Conservation (phyloP, 768 basidiomycete species). For the Termitomyces sp. region DNA sequence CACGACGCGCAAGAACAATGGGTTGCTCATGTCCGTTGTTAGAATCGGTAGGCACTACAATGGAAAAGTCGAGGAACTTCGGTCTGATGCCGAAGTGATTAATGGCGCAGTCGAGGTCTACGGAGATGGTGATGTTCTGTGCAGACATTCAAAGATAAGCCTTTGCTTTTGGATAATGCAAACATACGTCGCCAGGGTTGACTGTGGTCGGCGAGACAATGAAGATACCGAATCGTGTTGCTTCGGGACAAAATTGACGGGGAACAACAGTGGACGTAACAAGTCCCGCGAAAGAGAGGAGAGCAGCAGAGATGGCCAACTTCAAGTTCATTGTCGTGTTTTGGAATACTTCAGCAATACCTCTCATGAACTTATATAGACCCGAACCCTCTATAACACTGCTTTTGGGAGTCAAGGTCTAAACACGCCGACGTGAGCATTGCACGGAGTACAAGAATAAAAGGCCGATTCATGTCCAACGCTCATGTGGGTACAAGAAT, state of each 20-base stretch:
- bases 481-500: too few species aligned
- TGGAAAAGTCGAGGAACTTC: conserved; percentile 9
- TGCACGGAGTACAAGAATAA: neutral
- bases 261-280: neutral
- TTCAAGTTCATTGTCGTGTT: conserved; percentile 8
- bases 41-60: neutral
- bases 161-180: neutral
- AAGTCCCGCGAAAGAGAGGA: conserved; percentile 9
- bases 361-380: neutral
- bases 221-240: conserved; percentile 6
- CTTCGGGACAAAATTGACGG: conserved; percentile 7
- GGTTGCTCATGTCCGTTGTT: conserved; percentile 11
- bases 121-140: conserved; percentile 4
- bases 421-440: neutral
- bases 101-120: conserved; percentile 5
- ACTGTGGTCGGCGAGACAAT: conserved; percentile 3
- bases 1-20: conserved; percentile 10
- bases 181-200: conserved; percentile 12
- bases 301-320: conserved; percentile 5
- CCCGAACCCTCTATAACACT: neutral
- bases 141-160: neutral
- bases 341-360: neutral
- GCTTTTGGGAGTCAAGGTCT: neutral
- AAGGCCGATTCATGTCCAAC: too few species aligned
- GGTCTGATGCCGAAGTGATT: conserved; percentile 5